A percentile compares a stretch with the other conserved stretches of the same genome.
Conservation (phyloP, 2,329 filamentous ascomycete genomes). For the Incumbomyces lentus region DNA sequence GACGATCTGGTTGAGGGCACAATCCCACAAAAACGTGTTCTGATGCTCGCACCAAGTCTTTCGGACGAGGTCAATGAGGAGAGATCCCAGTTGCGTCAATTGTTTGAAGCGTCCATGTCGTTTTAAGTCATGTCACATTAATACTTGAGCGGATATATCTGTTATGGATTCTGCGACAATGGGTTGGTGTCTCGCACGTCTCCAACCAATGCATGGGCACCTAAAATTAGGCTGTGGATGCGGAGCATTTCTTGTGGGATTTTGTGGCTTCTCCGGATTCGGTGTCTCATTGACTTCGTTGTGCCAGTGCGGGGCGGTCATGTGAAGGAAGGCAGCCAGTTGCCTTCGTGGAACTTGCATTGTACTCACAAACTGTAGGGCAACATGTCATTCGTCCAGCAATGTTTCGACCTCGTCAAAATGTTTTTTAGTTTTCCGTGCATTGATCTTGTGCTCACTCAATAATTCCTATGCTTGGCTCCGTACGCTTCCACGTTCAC, state of each 20-base stretch:
- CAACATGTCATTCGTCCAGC: not conserved
- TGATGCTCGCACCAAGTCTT: conserved; percentile 82
- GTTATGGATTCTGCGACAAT: too few species aligned
- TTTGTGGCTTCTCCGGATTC: not conserved
- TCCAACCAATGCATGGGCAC: too few species aligned
- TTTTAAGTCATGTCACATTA: conserved; percentile 29
- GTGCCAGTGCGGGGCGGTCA: not conserved
- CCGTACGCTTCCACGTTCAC: too few species aligned
- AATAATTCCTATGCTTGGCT: too few species aligned
- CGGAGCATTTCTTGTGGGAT: not conserved
- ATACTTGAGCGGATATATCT: too few species aligned
- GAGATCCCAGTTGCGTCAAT: conserved; percentile 56
- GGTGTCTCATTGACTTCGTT: not conserved
- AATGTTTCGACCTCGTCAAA: too few species aligned
- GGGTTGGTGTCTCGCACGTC: too few species aligned
- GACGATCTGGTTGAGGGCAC: conserved; percentile 86
- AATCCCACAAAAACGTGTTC: conserved; percentile 77
- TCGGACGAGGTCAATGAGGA: conserved; percentile 59
- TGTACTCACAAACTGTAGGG: too few species aligned
- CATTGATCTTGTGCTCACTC: too few species aligned
- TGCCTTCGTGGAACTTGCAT: not conserved
- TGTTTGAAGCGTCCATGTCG: conserved; percentile 57
- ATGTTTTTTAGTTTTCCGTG: too few species aligned
- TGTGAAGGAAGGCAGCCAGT: not conserved
- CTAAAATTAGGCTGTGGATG: too few species aligned